These are phyloP conservation scores for Sporothrix luriei DNA, from an alignment of 2,329 filamentous ascomycete genomes.

Conservation along the genomic window DNA sequence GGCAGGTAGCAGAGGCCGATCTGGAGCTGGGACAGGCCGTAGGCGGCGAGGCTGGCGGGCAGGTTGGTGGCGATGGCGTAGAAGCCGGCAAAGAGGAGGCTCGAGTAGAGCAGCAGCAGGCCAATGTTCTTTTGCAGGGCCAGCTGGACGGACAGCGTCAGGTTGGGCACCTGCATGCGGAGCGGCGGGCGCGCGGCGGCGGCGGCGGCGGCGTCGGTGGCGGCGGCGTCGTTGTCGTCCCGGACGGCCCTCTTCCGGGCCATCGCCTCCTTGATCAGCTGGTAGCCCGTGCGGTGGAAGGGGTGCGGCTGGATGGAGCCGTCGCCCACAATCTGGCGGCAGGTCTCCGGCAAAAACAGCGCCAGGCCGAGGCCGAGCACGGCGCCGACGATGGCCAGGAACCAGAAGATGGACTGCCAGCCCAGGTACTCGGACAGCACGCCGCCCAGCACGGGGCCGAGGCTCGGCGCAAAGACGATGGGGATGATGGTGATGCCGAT, in stretches of 20 bases:
- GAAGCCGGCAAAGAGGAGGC: slow-evolving; percentile 54
- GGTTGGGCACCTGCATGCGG: slow-evolving; percentile 56
- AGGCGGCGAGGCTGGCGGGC: slow-evolving; percentile 51
- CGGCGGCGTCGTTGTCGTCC: not conserved
- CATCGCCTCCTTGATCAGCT: slow-evolving; percentile 31
- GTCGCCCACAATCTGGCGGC: slow-evolving; percentile 54
- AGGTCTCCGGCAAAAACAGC: slow-evolving; percentile 59
- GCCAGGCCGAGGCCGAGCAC: slow-evolving; percentile 49
- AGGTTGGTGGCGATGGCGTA: slow-evolving; percentile 53
- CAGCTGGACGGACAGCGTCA: slow-evolving; percentile 79
- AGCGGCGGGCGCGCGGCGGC: slow-evolving; percentile 28
- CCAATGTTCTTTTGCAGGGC: slow-evolving; percentile 79
- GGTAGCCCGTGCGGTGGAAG: slow-evolving; percentile 32
- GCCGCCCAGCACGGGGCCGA: slow-evolving; percentile 63
- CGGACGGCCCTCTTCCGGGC: not conserved
- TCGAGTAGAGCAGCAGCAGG: slow-evolving; percentile 50
- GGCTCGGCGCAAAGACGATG: slow-evolving; percentile 51
- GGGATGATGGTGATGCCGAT: slow-evolving; percentile 56
- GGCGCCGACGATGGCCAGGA: slow-evolving; percentile 53
- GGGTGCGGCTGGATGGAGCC: slow-evolving; percentile 47
- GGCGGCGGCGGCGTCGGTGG: not conserved
- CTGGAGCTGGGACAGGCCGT: slow-evolving; percentile 59
- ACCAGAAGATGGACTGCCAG: slow-evolving; percentile 66
- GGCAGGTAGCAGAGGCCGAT: slow-evolving; percentile 59
- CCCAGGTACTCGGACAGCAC: slow-evolving; percentile 58